Evolutionary conservation across 1,284 basidiomycete genomes (phyloP).

Genomic region (Trichosporon coremiiforme): DNA sequence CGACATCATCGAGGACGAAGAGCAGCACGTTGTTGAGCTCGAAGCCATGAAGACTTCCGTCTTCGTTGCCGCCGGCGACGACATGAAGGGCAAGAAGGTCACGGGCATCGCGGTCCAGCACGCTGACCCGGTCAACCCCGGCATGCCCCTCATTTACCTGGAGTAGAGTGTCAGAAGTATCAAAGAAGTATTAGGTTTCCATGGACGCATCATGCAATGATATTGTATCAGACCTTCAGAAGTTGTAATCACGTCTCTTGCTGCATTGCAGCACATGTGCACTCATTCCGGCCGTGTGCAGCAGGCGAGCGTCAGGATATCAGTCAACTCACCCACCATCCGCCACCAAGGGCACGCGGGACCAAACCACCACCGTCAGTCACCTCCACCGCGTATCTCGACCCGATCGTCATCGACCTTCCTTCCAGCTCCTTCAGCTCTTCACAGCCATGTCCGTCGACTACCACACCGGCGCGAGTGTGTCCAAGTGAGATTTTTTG

Average conservation of each 20-base stretch:
- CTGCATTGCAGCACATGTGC: too few relatives aligned
- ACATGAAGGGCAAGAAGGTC: constrained; percentile 42
- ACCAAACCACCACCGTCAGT: constrained; percentile 4
- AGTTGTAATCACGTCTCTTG: too few relatives aligned
- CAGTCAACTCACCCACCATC: neutral
- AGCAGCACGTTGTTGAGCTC: constrained; percentile 62
- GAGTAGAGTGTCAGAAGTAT: constrained; percentile 23
- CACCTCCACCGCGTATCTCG: neutral
- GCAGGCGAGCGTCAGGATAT: too few relatives aligned
- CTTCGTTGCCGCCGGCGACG: constrained; percentile 40
- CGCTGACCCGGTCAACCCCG: constrained; percentile 33
- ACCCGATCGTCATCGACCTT: neutral
- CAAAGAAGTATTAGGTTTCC: neutral
- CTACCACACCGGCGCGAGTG: too few relatives aligned
- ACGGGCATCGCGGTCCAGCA: constrained; percentile 36
- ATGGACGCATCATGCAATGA: neutral
- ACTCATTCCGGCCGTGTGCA: too few relatives aligned
- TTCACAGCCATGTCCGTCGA: constrained; percentile 7
- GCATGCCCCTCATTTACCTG: constrained; percentile 27
- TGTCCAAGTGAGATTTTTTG: too few relatives aligned
- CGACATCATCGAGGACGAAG: constrained; percentile 59
- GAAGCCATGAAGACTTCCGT: constrained; percentile 70
- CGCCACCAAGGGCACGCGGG: neutral
- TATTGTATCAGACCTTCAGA: neutral
- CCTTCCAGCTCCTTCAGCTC: neutral